Base-by-base conservation (phyloP, 78 protist genomes). In the Dictyostelium firmibasis region DNA sequence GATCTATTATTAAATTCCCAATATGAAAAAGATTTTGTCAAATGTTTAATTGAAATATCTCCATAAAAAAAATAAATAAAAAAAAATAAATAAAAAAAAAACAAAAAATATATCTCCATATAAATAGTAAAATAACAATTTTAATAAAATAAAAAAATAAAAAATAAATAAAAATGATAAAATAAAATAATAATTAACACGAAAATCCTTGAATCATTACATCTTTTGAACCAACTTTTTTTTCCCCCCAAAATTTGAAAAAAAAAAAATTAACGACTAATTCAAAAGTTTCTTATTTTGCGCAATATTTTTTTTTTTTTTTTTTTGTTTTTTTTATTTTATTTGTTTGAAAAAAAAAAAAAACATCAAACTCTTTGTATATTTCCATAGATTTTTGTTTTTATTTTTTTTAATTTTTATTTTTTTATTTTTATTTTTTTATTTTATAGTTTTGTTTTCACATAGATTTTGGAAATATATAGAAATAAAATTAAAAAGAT, bases 21-120 rank as follows among this genome's bases (percentile, higher is more conserved):
- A 81, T 89, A 89, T 31, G 94, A 89, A 81, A 89, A 89, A 43
- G 88, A 89, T 78, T 89, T 89, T 70, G 82, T 89, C 8, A 89
- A 70, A 69, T 43, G 74, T 81, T 69, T 89, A 47, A 89, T 89
- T 35, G 94, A 89, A 79, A 43, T 79, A 10, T 44, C 57, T 31
- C 67, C 81, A 79, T 77, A 77, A 76, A 6, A 23, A 76, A n/a
- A 38, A 41, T 14, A 4, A 36, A 29, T 36, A 36, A 75, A 13
- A 75, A 35, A 36, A 3, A 25, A 75, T 10, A 20, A 36, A 75
- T 4, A 75, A 75, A 1, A 75, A 36, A 33, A 31, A 27, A 29
- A n/a, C n/a, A n/a, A n/a, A n/a, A n/a, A n/a, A n/a, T n/a, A 43
- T 79, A 10, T 44, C 57, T 31, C 67, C 81, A 79, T 77, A 77